Percentiles rank a stretch among this genome's conserved stretches.
Evolutionary conservation across 2,329 filamentous ascomycete species (phyloP).

Genomic region (Fusarium sp.): DNA sequence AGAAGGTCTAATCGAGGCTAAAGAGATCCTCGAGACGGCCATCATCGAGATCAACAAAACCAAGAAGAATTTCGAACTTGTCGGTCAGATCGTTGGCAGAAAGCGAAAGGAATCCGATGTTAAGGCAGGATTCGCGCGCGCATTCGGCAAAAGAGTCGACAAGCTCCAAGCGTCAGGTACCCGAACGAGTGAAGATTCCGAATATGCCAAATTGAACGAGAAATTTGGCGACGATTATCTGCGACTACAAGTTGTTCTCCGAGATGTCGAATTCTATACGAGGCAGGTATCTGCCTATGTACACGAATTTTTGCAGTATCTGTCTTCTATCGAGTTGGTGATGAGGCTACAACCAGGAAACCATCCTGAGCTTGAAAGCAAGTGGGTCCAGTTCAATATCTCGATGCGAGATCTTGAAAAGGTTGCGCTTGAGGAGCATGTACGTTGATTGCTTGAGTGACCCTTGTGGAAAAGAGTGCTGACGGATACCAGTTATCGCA

Average conservation of each 20-base stretch:
- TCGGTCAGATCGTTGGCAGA: slow-evolving; percentile 86
- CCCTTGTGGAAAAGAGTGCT: neutral
- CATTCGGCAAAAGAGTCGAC: slow-evolving; percentile 88
- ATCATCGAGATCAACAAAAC: slow-evolving; percentile 91
- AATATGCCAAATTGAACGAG: slow-evolving; percentile 83
- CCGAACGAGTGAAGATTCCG: slow-evolving; percentile 77
- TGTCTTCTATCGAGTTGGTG: slow-evolving; percentile 83
- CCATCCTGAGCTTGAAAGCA: slow-evolving; percentile 88
- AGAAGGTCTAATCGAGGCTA: slow-evolving; percentile 65
- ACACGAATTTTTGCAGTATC: slow-evolving; percentile 81
- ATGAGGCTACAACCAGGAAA: slow-evolving; percentile 77
- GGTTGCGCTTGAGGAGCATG: slow-evolving; percentile 85
- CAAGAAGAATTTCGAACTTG: slow-evolving; percentile 92
- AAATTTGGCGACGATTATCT: slow-evolving; percentile 93
- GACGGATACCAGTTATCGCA: slow-evolving; percentile 60
- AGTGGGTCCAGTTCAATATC: slow-evolving; percentile 91
- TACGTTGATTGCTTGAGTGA: slow-evolving; percentile 55
- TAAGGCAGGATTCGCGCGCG: slow-evolving; percentile 83
- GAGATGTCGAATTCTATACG: slow-evolving; percentile 93
- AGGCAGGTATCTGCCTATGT: slow-evolving; percentile 84
- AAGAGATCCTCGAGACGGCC: slow-evolving; percentile 68
- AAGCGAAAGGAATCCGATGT: slow-evolving; percentile 92
- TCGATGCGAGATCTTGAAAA: slow-evolving; percentile 87
- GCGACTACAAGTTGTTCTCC: slow-evolving; percentile 88
- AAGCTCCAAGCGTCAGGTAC: slow-evolving; percentile 75